Percentiles rank a stretch among this genome's conserved stretches.
These are phyloP conservation scores for Xylaria palmicola DNA, from an alignment of 495 filamentous ascomycete genomes.

Conservation along the genomic window DNA sequence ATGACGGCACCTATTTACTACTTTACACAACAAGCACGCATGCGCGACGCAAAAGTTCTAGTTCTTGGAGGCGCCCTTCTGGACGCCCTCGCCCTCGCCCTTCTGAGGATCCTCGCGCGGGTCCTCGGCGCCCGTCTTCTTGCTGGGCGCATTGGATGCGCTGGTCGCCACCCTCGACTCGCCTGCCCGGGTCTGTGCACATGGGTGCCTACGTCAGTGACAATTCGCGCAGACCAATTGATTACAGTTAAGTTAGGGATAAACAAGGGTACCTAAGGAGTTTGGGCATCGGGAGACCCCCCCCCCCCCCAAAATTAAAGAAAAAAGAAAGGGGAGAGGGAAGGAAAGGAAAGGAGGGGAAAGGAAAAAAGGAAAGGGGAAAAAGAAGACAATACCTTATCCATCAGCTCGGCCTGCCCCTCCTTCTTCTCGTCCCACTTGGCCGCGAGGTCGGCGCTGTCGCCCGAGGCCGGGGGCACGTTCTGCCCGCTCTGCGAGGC, in stretches of 20 bases:
- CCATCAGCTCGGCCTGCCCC: constrained; percentile 23
- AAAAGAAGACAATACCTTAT: not conserved
- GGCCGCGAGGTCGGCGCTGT: constrained; percentile 16
- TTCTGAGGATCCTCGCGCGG: constrained; percentile 27
- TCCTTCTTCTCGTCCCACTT: constrained; percentile 20
- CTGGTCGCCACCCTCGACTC: constrained; percentile 21
- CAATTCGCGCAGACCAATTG: not conserved
- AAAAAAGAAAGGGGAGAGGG: not conserved
- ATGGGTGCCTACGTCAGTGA: not conserved
- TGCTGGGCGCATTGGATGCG: constrained; percentile 27
- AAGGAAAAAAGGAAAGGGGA: not conserved
- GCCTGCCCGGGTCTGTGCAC: constrained; percentile 11
- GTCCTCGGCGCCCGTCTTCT: constrained; percentile 32
- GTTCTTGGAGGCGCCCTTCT: constrained; percentile 23
- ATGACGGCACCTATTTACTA: no score
- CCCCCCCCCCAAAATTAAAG: no score
- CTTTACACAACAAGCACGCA: no score
- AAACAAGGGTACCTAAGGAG: not conserved
- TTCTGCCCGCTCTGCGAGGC: constrained; percentile 7
- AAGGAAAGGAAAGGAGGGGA: not conserved
- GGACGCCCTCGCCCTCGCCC: constrained; percentile 22
- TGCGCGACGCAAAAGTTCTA: no score
- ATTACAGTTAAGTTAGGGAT: not conserved
- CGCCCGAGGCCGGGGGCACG: constrained; percentile 26
- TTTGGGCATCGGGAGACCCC: no score